Percentiles rank a stretch among this genome's conserved stretches.
Conservation (phyloP, 2,329 filamentous ascomycete genomes). For the Sarocladium brachiariae region DNA sequence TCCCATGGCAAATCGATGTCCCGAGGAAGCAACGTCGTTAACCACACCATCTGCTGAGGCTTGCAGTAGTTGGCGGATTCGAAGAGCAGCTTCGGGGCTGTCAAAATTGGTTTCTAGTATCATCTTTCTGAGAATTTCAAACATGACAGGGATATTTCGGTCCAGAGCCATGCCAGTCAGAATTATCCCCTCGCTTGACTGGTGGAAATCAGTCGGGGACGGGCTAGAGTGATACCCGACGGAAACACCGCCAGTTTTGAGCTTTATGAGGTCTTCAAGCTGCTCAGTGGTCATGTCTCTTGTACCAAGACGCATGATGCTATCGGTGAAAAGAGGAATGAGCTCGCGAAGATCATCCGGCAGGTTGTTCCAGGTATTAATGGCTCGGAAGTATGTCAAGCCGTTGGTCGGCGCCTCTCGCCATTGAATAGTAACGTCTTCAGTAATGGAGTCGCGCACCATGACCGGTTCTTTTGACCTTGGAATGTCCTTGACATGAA, state of each 20-base stretch:
- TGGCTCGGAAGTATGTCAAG: constrained; percentile 87
- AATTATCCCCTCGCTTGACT: constrained; percentile 72
- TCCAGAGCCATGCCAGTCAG: constrained; percentile 86
- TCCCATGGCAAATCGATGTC: constrained; percentile 78
- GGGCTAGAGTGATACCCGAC: constrained; percentile 79
- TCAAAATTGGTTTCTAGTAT: constrained; percentile 88
- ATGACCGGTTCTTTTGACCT: constrained; percentile 58
- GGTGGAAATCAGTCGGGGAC: constrained; percentile 63
- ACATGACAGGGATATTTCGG: constrained; percentile 84
- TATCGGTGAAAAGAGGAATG: constrained; percentile 84
- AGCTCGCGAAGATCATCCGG: constrained; percentile 79
- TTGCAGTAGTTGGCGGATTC: constrained; percentile 81
- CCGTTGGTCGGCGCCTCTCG: constrained; percentile 91
- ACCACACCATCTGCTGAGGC: constrained; percentile 83
- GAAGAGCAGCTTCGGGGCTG: constrained; percentile 68
- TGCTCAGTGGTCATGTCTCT: constrained; percentile 86
- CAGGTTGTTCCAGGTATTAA: constrained; percentile 72
- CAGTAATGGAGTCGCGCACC: constrained; percentile 58
- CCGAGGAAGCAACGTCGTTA: constrained; percentile 84
- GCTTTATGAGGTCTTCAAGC: constrained; percentile 89
- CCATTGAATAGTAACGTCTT: constrained; percentile 73
- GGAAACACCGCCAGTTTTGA: constrained; percentile 88
- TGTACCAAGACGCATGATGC: constrained; percentile 89
- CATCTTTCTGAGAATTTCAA: constrained; percentile 72
- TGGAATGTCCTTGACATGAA: constrained; percentile 85